A percentile compares a stretch with the other conserved stretches of the same genome.
Evolutionary conservation across 306 rosid genomes (phyloP).

Genomic region (Medicago arabica): DNA sequence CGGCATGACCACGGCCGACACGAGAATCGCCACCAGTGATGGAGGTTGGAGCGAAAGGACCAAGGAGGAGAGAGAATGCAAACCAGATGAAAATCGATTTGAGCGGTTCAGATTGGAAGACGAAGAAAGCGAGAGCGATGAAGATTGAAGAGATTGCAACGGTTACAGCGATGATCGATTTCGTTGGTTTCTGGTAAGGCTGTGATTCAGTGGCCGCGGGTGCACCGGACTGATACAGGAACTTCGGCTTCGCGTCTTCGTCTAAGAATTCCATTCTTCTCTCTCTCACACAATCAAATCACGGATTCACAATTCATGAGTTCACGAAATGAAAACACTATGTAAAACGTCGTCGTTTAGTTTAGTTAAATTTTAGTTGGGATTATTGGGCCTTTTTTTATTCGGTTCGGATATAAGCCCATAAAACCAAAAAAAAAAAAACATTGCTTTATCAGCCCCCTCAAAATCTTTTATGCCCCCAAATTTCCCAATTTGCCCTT

Average conservation of each 20-base stretch:
- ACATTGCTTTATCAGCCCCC: too few species aligned
- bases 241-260: constrained; percentile 56
- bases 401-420: neutral
- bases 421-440: neutral
- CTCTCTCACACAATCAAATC: neutral
- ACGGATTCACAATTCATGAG: neutral
- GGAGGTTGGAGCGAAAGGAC: constrained; percentile 75
- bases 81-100: constrained; percentile 79
- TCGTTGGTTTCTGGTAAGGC: constrained; percentile 39
- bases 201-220: constrained; percentile 30
- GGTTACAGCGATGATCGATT: constrained; percentile 41
- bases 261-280: constrained; percentile 53
- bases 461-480: too few species aligned
- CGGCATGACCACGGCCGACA: constrained; percentile 48
- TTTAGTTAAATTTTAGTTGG: constrained; percentile 1
- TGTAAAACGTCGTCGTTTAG: constrained; percentile 28
- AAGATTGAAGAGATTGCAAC: constrained; percentile 40
- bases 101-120: constrained; percentile 50
- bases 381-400: neutral
- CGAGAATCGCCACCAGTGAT: constrained; percentile 55
- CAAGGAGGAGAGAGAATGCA: constrained; percentile 75
- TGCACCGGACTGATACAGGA: constrained; percentile 52
- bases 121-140: constrained; percentile 42
- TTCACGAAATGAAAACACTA: neutral
- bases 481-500: too few species aligned